These are phyloP conservation scores for Metarhizium sp. DNA, from an alignment of 2,329 filamentous ascomycete species.

Conservation along the genomic window DNA sequence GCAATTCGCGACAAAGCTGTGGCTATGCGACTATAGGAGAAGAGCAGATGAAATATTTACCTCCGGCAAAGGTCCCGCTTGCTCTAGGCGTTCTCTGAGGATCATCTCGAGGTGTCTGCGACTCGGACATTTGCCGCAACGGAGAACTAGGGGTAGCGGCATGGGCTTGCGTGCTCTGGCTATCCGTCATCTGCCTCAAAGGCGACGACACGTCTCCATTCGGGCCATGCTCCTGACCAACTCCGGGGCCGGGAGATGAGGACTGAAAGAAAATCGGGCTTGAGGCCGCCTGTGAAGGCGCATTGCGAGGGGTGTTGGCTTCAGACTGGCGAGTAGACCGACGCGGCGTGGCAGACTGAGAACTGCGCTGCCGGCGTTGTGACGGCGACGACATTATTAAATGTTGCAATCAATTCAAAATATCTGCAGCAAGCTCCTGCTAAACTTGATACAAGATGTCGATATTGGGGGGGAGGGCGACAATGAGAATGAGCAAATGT, in stretches of 20 bases:
- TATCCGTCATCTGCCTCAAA: slow-evolving; percentile 46
- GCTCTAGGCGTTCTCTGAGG: slow-evolving; percentile 64
- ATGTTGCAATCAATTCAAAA: not conserved
- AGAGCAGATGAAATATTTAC: slow-evolving; percentile 31
- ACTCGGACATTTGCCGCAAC: slow-evolving; percentile 48
- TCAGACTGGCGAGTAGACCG: slow-evolving; percentile 30
- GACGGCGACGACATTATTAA: slow-evolving; percentile 32
- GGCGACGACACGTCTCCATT: slow-evolving; percentile 40
- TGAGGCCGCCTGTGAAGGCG: slow-evolving; percentile 50
- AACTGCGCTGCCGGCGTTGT: slow-evolving; percentile 40
- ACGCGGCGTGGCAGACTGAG: slow-evolving; percentile 38
- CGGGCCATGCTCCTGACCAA: slow-evolving; percentile 17
- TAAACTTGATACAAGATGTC: not conserved
- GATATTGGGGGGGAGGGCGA: too few relatives aligned
- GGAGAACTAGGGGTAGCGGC: slow-evolving; percentile 46
- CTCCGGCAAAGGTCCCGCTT: slow-evolving; percentile 49
- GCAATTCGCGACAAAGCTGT: not conserved
- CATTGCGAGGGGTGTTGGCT: slow-evolving; percentile 33
- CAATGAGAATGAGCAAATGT: too few relatives aligned
- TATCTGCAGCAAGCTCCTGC: not conserved
- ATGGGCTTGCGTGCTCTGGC: slow-evolving; percentile 37
- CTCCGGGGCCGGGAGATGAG: slow-evolving; percentile 22
- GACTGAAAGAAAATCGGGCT: slow-evolving; percentile 74
- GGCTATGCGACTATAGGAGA: not conserved
- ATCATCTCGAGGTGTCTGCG: slow-evolving; percentile 39